Evolutionary conservation across 2,329 filamentous ascomycete species (phyloP).

Genomic region (Fusarium nisikadoi): DNA sequence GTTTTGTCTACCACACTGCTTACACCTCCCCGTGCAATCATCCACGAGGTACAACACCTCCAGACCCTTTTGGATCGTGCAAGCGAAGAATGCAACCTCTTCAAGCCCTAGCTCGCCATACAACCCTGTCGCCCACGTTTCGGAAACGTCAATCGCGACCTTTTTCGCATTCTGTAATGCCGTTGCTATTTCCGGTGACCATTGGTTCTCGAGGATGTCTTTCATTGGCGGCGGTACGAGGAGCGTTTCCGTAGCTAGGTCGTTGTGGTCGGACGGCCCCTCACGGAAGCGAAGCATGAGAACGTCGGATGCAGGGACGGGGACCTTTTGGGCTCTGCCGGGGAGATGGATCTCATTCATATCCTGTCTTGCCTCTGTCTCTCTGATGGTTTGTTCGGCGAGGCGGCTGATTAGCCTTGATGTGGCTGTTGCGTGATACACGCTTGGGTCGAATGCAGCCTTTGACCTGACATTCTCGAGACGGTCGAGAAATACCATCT

Average conservation of each 20-base stretch:
- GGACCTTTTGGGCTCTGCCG: slow-evolving; percentile 36
- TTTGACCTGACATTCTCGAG: slow-evolving; percentile 1
- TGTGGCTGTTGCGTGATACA: slow-evolving; percentile 21
- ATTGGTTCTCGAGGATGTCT: slow-evolving; percentile 42
- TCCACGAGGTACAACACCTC: slow-evolving; percentile 49
- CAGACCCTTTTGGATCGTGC: slow-evolving; percentile 43
- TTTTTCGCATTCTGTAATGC: slow-evolving; percentile 40
- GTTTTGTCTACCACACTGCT: slow-evolving; percentile 26
- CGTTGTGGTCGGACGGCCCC: slow-evolving; percentile 9
- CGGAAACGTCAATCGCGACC: slow-evolving; percentile 46
- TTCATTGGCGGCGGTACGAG: slow-evolving; percentile 39
- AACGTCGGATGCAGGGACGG: slow-evolving; percentile 43
- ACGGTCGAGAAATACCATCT: slow-evolving; percentile 36
- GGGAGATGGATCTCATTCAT: slow-evolving; percentile 43
- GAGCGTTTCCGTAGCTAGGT: slow-evolving; percentile 17
- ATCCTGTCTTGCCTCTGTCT: not conserved
- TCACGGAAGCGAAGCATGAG: slow-evolving; percentile 46
- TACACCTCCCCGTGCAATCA: slow-evolving; percentile 41
- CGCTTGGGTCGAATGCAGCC: slow-evolving; percentile 24
- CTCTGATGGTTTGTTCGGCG: slow-evolving; percentile 8
- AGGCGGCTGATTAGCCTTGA: slow-evolving; percentile 19
- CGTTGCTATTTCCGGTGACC: slow-evolving; percentile 44
- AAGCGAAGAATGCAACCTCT: slow-evolving; percentile 46
- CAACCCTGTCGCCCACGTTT: slow-evolving; percentile 40
- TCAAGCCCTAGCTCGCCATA: slow-evolving; percentile 38